phyloP scores from a whole-genome alignment of 2,329 filamentous ascomycete genomes.

The Blastomyces emzantsi region DNA sequence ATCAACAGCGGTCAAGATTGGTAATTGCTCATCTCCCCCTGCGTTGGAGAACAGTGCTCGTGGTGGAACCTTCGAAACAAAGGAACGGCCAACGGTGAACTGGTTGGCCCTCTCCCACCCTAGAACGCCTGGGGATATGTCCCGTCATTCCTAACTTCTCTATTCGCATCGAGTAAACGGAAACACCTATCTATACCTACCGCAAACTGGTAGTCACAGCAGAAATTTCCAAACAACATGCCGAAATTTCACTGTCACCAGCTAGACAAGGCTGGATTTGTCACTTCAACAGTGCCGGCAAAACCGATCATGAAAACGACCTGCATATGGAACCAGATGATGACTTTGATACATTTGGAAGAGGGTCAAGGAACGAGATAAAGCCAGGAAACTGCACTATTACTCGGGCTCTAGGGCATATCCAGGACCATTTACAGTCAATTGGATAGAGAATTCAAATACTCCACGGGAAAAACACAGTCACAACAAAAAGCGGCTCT shows the following conservation, averaged over 20 bases:
- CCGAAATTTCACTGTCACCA: slow-evolving; percentile 57
- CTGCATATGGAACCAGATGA: slow-evolving; percentile 27
- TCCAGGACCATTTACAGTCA: slow-evolving; percentile 33
- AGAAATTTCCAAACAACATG: slow-evolving; percentile 51
- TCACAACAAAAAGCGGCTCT: not conserved
- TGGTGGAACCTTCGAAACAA: too few relatives aligned
- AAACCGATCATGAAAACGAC: slow-evolving; percentile 37
- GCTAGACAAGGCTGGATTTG: slow-evolving; percentile 42
- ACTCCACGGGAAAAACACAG: not conserved
- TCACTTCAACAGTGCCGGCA: slow-evolving; percentile 23
- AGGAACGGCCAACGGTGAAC: too few relatives aligned
- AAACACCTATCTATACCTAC: slow-evolving; percentile 63
- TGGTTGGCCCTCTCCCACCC: too few relatives aligned
- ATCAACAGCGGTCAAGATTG: too few relatives aligned
- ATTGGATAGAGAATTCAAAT: slow-evolving; percentile 24
- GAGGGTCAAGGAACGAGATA: slow-evolving; percentile 31
- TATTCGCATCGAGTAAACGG: slow-evolving; percentile 59
- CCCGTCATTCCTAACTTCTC: slow-evolving; percentile 53
- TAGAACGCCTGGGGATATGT: too few relatives aligned
- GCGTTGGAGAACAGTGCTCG: too few relatives aligned
- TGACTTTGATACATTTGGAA: slow-evolving; percentile 34
- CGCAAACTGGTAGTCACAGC: slow-evolving; percentile 59
- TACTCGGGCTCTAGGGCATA: slow-evolving; percentile 25
- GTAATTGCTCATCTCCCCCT: too few relatives aligned
- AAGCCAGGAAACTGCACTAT: slow-evolving; percentile 39